Conservation (phyloP, 2,329 filamentous ascomycete genomes). For the Dactylellina cionopaga region DNA sequence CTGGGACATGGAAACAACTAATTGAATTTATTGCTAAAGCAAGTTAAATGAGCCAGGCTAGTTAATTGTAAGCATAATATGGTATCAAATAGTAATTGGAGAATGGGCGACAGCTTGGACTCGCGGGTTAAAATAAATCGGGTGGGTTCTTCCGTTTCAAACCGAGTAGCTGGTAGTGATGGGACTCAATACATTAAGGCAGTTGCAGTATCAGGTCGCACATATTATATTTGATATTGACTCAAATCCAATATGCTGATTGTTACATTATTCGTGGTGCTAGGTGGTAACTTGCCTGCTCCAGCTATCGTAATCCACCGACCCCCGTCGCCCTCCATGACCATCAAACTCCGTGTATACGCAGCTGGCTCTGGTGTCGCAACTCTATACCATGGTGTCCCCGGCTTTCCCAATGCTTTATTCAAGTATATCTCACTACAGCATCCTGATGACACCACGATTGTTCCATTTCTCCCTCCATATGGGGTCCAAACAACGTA, state of each 20-base stretch:
- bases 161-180: too few relatives aligned
- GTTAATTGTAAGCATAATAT: too few relatives aligned
- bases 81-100: too few relatives aligned
- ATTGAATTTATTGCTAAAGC: too few relatives aligned
- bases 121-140: too few relatives aligned
- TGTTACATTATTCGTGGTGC: conserved; percentile 63
- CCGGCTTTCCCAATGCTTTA: conserved; percentile 60
- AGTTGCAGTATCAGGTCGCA: too few relatives aligned
- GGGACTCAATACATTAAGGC: too few relatives aligned
- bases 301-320: conserved; percentile 63
- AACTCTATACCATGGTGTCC: conserved; percentile 59
- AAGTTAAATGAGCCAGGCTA: too few relatives aligned
- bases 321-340: conserved; percentile 56
- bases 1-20: too few relatives aligned
- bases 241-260: conserved; percentile 59
- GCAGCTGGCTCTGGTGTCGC: conserved; percentile 56
- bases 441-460: conserved; percentile 62
- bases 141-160: too few relatives aligned
- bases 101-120: too few relatives aligned
- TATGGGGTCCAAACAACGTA: conserved; percentile 63
- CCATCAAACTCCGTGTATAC: conserved; percentile 55
- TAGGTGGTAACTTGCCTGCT: conserved; percentile 64
- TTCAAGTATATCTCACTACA: conserved; percentile 63
- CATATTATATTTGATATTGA: background rate
- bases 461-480: conserved; percentile 64